These are phyloP conservation scores for Alnus rubra DNA, from an alignment of 306 rosid species.

Conservation along the genomic window DNA sequence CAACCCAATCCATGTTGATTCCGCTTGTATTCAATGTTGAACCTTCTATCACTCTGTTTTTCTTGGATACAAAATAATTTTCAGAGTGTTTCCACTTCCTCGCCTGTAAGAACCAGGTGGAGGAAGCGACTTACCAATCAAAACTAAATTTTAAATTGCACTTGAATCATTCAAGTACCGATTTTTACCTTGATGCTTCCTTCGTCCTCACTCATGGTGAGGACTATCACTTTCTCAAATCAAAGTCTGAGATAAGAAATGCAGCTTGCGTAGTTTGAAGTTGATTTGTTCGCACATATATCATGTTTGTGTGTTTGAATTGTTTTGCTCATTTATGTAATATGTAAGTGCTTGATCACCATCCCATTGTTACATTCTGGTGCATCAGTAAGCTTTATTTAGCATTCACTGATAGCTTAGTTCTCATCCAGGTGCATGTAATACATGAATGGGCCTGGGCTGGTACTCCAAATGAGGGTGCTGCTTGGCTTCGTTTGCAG, in stretches of 20 bases:
- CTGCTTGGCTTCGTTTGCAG: conserved; percentile 96
- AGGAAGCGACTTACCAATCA: too few species aligned
- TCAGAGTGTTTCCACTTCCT: too few species aligned
- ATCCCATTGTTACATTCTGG: neutral
- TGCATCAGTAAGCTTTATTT: conserved; percentile 22
- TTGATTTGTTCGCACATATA: too few species aligned
- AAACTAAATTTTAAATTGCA: too few species aligned
- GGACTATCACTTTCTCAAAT: neutral
- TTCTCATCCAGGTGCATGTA: conserved; percentile 71
- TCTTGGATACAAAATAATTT: too few species aligned
- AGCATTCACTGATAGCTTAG: conserved; percentile 27
- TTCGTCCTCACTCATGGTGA: neutral
- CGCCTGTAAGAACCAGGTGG: too few species aligned
- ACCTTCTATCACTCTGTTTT: too few species aligned
- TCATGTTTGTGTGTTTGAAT: too few species aligned
- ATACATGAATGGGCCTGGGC: conserved; percentile 99
- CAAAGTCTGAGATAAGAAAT: neutral
- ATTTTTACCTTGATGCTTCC: neutral
- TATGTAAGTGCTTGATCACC: neutral
- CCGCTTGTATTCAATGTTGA: too few species aligned
- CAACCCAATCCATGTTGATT: too few species aligned
- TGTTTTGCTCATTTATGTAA: neutral
- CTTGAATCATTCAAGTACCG: too few species aligned
- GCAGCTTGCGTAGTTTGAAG: neutral
- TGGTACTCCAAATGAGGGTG: conserved; percentile 96